A percentile compares a stretch with the other conserved stretches of the same genome.
Conservation (phyloP, 495 filamentous ascomycete species). For the Trichoderma parareesei region DNA sequence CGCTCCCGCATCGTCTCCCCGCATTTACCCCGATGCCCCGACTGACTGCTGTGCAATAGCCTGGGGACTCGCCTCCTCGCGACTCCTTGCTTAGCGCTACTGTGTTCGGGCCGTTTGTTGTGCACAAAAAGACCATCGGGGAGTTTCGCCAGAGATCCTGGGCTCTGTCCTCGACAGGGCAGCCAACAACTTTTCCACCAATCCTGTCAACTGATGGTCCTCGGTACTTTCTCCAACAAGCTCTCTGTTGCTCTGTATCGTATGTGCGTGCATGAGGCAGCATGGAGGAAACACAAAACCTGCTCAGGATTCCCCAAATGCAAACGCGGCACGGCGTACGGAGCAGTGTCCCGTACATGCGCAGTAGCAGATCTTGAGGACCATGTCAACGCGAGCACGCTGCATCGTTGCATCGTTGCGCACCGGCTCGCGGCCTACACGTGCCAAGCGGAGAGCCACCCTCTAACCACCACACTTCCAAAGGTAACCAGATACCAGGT, state of each 20-base stretch:
- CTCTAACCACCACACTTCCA: background rate
- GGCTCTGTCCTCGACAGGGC: background rate
- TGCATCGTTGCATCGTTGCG: slow-evolving; percentile 5
- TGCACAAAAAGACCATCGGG: slow-evolving; percentile 4
- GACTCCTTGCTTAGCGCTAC: slow-evolving; percentile 1
- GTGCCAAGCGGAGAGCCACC: background rate
- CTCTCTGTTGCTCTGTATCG: background rate
- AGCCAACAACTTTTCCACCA: background rate
- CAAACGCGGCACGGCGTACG: background rate
- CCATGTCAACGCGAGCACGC: background rate
- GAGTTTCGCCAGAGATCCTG: background rate
- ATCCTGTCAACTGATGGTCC: background rate
- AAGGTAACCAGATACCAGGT: background rate
- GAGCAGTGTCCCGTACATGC: background rate
- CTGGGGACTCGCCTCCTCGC: background rate
- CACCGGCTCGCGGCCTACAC: background rate
- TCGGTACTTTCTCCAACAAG: background rate
- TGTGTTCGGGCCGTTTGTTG: slow-evolving; percentile 6
- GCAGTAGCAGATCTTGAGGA: background rate
- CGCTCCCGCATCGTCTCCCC: slow-evolving; percentile 1
- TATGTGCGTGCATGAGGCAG: background rate
- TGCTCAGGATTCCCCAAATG: background rate
- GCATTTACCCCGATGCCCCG: slow-evolving; percentile 1
- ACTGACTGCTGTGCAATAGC: background rate
- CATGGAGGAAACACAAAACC: background rate